Conservation (phyloP, 345 rosid genomes). For the Brassica rapa region DNA sequence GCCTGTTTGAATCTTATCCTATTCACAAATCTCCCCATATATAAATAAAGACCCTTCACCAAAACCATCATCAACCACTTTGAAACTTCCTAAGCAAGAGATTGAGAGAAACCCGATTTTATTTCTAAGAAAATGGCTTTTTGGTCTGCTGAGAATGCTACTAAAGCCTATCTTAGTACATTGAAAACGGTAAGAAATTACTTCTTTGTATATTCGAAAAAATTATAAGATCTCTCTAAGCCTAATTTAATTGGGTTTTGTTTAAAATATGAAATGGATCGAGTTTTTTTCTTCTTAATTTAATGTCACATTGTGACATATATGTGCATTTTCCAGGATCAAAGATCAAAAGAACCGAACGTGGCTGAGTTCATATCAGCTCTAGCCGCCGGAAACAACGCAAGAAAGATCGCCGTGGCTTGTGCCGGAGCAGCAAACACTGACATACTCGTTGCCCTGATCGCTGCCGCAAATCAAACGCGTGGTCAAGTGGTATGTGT, state of each 20-base stretch:
- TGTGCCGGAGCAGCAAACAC: slow-evolving; percentile 52
- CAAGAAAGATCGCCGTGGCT: slow-evolving; percentile 65
- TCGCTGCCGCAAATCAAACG: slow-evolving; percentile 75
- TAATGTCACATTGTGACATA: slow-evolving; percentile 26
- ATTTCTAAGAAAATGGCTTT: slow-evolving; percentile 50
- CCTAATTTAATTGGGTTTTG: background rate
- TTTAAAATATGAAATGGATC: background rate
- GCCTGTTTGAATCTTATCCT: slow-evolving; percentile 42
- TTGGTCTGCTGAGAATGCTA: slow-evolving; percentile 92
- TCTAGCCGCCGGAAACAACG: slow-evolving; percentile 73
- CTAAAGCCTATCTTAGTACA: slow-evolving; percentile 76
- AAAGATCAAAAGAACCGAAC: slow-evolving; percentile 65
- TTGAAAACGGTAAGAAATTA: slow-evolving; percentile 59
- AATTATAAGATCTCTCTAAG: background rate
- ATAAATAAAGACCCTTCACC: slow-evolving; percentile 31
- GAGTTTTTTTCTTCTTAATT: background rate
- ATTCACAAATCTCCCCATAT: slow-evolving; percentile 27
- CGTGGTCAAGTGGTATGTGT: slow-evolving; percentile 70
- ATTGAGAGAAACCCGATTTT: slow-evolving; percentile 12
- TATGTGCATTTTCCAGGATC: slow-evolving; percentile 47
- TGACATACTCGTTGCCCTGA: slow-evolving; percentile 54
- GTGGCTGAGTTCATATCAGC: slow-evolving; percentile 77
- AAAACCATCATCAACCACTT: slow-evolving; percentile 22
- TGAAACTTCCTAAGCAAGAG: slow-evolving; percentile 19
- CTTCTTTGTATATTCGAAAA: background rate